Conservation (phyloP, 495 filamentous ascomycete genomes). For the Annulohypoxylon maeteangense region DNA sequence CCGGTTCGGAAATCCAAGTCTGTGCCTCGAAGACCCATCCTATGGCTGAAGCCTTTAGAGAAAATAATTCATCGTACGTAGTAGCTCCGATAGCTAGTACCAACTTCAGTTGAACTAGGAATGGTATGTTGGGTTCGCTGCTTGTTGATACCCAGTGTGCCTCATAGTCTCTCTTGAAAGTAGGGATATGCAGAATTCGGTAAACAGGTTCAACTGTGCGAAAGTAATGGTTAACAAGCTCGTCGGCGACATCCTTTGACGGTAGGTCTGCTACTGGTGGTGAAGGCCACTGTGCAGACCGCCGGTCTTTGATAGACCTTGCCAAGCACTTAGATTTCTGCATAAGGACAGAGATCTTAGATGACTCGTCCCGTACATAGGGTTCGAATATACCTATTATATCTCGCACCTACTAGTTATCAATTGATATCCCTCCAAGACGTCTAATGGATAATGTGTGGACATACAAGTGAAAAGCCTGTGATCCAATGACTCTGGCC, state of each 20-base stretch:
- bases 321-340: conserved; percentile 58
- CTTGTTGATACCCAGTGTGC: conserved; percentile 51
- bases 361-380: conserved; percentile 47
- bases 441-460: not conserved
- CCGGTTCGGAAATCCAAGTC: conserved; percentile 67
- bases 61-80: conserved; percentile 62
- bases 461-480: conserved; percentile 54
- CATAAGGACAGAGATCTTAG: conserved; percentile 46
- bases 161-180: conserved; percentile 63
- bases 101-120: conserved; percentile 69
- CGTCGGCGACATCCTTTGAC: conserved; percentile 56
- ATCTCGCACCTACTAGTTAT: conserved; percentile 52
- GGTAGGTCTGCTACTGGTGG: conserved; percentile 53
- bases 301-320: conserved; percentile 57
- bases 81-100: conserved; percentile 71
- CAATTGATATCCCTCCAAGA: conserved; percentile 3
- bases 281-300: conserved; percentile 56
- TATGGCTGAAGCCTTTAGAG: conserved; percentile 62
- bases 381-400: conserved; percentile 54
- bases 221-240: conserved; percentile 63
- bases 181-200: conserved; percentile 63
- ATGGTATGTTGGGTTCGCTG: conserved; percentile 43
- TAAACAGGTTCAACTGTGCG: conserved; percentile 62
- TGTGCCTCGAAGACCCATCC: conserved; percentile 73
- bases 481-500: conserved; percentile 69